Evolutionary conservation across 2,329 filamentous ascomycete genomes (phyloP).

Genomic region (Aspergillus pseudotamarii): DNA sequence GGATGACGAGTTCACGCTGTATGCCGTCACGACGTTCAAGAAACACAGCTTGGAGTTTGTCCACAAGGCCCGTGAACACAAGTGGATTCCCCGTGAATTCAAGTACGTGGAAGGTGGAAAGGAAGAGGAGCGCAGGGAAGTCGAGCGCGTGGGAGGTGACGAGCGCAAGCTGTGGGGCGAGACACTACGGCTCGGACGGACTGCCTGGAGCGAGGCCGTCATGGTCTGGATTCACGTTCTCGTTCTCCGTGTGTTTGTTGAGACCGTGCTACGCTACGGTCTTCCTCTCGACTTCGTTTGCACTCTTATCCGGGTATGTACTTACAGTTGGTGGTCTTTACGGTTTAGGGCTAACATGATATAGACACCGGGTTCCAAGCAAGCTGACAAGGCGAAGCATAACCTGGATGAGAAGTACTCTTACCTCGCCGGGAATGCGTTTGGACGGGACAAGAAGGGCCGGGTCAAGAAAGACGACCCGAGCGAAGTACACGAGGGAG

Average conservation of each 20-base stretch:
- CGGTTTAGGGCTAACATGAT: slow-evolving; percentile 9
- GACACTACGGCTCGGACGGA: slow-evolving; percentile 80
- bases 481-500: slow-evolving; percentile 75
- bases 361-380: slow-evolving; percentile 76
- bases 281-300: slow-evolving; percentile 87
- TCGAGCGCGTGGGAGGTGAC: slow-evolving; percentile 78
- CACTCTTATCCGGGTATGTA: slow-evolving; percentile 76
- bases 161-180: slow-evolving; percentile 93
- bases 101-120: slow-evolving; percentile 87
- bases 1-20: slow-evolving; percentile 88
- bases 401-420: slow-evolving; percentile 82
- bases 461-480: slow-evolving; percentile 89
- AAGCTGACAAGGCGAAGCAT: slow-evolving; percentile 75
- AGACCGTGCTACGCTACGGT: slow-evolving; percentile 95
- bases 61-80: slow-evolving; percentile 87
- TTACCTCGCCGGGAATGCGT: slow-evolving; percentile 91
- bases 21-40: slow-evolving; percentile 89
- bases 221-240: slow-evolving; percentile 96
- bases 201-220: slow-evolving; percentile 93
- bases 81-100: slow-evolving; percentile 94
- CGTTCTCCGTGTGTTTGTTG: slow-evolving; percentile 89
- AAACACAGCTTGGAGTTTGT: slow-evolving; percentile 86
- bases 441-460: slow-evolving; percentile 91
- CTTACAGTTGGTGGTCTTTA: neutral
- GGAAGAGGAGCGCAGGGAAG: slow-evolving; percentile 85